Percentiles rank a stretch among this genome's conserved stretches.
Conservation (phyloP, 2,329 filamentous ascomycete genomes). For the Sporothrix sp. region DNA sequence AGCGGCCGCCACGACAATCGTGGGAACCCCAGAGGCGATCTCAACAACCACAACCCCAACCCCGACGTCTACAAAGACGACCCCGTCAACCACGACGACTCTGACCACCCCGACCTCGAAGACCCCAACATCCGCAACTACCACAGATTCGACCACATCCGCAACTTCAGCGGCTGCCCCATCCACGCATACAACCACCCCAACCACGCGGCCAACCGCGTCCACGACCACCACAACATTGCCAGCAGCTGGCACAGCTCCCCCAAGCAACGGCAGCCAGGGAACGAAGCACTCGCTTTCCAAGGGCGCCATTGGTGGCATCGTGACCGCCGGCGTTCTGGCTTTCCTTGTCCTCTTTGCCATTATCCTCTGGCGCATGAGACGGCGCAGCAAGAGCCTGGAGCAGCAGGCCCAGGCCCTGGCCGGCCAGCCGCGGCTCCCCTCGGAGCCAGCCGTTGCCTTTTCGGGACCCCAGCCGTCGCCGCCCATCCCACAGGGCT, state of each 20-base stretch:
- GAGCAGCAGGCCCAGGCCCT: not conserved
- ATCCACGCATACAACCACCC: not conserved
- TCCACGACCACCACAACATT: not conserved
- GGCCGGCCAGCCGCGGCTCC: not conserved
- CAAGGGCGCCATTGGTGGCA: constrained; percentile 27
- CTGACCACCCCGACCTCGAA: constrained; percentile 12
- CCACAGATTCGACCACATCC: constrained; percentile 6
- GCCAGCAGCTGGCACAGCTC: not conserved
- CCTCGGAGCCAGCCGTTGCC: not conserved
- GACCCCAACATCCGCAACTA: constrained; percentile 17
- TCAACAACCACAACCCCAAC: not conserved
- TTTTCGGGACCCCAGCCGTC: not conserved
- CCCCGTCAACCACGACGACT: not conserved
- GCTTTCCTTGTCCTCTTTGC: constrained; percentile 22
- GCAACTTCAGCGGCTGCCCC: not conserved
- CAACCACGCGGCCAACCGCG: not conserved
- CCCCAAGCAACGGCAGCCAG: not conserved
- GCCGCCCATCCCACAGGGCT: not conserved
- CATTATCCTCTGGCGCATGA: constrained; percentile 10
- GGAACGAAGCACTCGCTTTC: constrained; percentile 17
- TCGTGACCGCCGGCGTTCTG: constrained; percentile 23
- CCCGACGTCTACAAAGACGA: not conserved
- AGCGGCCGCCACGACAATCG: not conserved
- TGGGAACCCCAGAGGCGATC: not conserved
- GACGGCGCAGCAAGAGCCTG: not conserved